These are phyloP conservation scores for Apiotrichum mycotoxinovorans DNA, from an alignment of 1,284 basidiomycete species.

Conservation along the genomic window DNA sequence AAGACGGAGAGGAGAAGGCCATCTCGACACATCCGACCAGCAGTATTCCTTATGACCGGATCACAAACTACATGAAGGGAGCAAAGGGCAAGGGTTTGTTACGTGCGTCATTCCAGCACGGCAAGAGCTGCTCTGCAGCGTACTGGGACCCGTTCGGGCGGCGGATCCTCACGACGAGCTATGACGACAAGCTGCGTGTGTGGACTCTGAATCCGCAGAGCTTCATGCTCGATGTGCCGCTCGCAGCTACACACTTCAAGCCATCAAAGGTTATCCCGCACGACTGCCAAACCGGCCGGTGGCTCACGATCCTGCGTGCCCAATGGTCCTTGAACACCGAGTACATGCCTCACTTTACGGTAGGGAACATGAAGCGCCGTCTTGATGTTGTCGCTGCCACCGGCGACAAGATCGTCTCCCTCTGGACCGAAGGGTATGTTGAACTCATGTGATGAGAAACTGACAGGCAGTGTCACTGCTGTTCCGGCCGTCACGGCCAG, in stretches of 20 bases:
- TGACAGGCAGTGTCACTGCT: constrained; percentile 44
- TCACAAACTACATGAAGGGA: constrained; percentile 21
- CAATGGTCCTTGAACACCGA: constrained; percentile 51
- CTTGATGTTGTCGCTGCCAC: constrained; percentile 48
- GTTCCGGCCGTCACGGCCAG: constrained; percentile 51
- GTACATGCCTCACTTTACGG: constrained; percentile 50
- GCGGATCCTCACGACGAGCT: constrained; percentile 49
- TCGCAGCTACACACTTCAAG: constrained; percentile 35
- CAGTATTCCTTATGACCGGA: constrained; percentile 24
- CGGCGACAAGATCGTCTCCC: constrained; percentile 40
- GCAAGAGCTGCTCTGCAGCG: constrained; percentile 51
- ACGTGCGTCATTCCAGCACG: constrained; percentile 44
- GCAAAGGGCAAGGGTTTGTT: constrained; percentile 37
- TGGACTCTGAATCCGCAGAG: constrained; percentile 45
- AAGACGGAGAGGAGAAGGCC: constrained; percentile 1
- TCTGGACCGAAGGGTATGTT: constrained; percentile 41
- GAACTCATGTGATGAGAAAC: background rate
- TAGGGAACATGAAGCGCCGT: constrained; percentile 52
- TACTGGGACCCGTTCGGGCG: constrained; percentile 53
- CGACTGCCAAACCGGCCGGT: constrained; percentile 53
- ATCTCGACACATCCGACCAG: constrained; percentile 24
- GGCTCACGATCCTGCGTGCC: constrained; percentile 53
- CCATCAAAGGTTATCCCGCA: constrained; percentile 40
- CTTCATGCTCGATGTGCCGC: constrained; percentile 30
- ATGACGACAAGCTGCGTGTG: constrained; percentile 51